Evolutionary conservation across 805 yeast genomes (phyloP), one percentile per base, ranked within the genome.

Genomic region (Nakazawaea laoshanensis): DNA sequence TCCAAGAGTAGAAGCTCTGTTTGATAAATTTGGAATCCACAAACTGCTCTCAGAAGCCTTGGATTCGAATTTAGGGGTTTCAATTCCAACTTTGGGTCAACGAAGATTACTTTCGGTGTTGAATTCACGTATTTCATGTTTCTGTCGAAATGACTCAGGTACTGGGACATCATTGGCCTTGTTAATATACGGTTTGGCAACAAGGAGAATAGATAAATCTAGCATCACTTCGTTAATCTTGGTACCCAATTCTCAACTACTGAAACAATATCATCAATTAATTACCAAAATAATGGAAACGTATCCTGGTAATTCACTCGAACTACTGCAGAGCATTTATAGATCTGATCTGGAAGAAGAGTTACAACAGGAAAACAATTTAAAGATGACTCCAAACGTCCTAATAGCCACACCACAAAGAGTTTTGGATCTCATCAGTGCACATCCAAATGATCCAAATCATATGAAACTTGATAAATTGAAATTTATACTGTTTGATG

Each of bases 331-430:
- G 32, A 53, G 47, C 34, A 36, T 57, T 20, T 52, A 49, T 27
- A 45, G 63, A 30, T 40, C 42, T 13, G 25, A 29, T 2, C 39
- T 37, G 3, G 44, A 35, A 6, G 43, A 40, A 13, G 60, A 55
- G 36, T 4, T 26, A 6, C 15, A 33, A 11, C 60, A 54, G 35
- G 42, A 36, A 14, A 26, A 33, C 5, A 31, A 53, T 5, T 44
- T 43, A 2, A 44, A 44, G 6, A 49, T 48, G 13, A 35, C 42
- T 5, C 62, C 63, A 2, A 57, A 53, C 33, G 38, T 57, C 8
- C 24, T 59, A 13, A 53, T 59, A 2, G 15, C 56, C 1, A 59
- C 64, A 1, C 62, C 64, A 3, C 59, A 50, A 15, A 45, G 62
- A 38, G 32, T 59, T n/a, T 33, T 57, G 10, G 63, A 57, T 38